Evolutionary conservation across 176 grass and related monocot genomes (phyloP).

Genomic region (Carex littledalei): DNA sequence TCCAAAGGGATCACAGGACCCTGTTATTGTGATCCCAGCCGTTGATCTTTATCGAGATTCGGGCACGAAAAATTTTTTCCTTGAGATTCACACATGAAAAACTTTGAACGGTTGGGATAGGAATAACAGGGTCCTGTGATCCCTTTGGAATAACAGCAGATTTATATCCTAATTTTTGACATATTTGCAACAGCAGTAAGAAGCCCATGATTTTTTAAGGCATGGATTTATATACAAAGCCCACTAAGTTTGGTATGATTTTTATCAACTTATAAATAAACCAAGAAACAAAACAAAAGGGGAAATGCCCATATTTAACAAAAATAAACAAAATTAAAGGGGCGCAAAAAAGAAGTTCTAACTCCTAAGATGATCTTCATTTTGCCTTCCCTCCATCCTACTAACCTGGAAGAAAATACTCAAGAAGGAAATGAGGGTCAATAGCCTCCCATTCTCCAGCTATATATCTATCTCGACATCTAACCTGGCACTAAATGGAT

Average conservation of each 20-base stretch:
- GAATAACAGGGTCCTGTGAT: too few species aligned
- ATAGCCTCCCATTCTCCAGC: neutral
- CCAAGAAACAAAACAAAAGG: constrained; percentile 13
- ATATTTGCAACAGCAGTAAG: neutral
- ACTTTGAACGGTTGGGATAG: too few species aligned
- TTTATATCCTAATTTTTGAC: neutral
- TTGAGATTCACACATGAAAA: too few species aligned
- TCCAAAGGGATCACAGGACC: too few species aligned
- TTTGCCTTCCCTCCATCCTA: neutral
- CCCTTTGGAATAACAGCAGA: too few species aligned
- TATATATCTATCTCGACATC: constrained; percentile 1
- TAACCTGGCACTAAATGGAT: constrained; percentile 33
- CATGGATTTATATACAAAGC: constrained; percentile 22
- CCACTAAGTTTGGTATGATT: neutral
- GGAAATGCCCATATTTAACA: constrained; percentile 32
- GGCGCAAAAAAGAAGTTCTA: constrained; percentile 6
- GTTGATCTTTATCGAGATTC: too few species aligned
- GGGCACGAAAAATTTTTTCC: too few species aligned
- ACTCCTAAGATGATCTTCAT: constrained; percentile 19
- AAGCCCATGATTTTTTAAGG: neutral
- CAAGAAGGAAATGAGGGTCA: constrained; percentile 30
- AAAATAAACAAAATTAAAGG: constrained; percentile 7
- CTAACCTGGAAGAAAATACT: neutral
- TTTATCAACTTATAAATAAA: constrained; percentile 21
- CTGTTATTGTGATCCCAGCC: too few species aligned